Base-by-base conservation (phyloP, 179 eudicot genomes). In the Nepenthes alata region DNA sequence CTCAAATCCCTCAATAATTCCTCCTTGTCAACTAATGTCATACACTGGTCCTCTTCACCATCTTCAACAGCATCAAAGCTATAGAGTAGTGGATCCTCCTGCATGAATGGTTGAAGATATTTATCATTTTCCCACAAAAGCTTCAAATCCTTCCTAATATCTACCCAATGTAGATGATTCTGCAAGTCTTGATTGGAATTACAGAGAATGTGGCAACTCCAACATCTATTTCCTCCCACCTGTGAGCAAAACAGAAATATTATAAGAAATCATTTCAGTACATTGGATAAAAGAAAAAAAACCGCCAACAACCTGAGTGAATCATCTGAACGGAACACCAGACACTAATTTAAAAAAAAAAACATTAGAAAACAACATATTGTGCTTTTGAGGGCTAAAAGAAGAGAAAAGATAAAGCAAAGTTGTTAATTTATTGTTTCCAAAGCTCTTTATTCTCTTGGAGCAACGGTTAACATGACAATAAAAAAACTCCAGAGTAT, bases 61-160 rank as follows among this genome's bases (percentile, higher is more conserved):
- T 83, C 95, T n/a, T 74, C 81, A 57, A 82, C 91, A 63, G 82
- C 86, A 62, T 67, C 81, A 78, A 88, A 91, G 66, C 82, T 88
- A 64, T 77, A 88, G 47, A 91, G 68, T 9, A 91, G 78, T 14
- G 94, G 64, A 75, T 91, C 97, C 37, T 84, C 96, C 78, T 82
- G 74, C 83, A 82, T 15, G 68, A 74, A 80, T 39, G 97, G 94
- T 55, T 72, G 83, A 16, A 91, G 75, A 73, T 76, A 91, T 53
- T 66, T 79, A 58, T 88, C 94, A 66, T 88, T 84, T 68, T 79
- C 78, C 97, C 96, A 91, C 50, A 78, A 75, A 59, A 65, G 60
- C 58, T 11, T 70, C 77, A 62, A 60, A 2, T 66, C 73, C 48
- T 69, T 69, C 11, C 63, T 66, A 66, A 41, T 58, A 9, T 53